Conservation (phyloP, 179 eudicot species). For the Vitellaria paradoxa region DNA sequence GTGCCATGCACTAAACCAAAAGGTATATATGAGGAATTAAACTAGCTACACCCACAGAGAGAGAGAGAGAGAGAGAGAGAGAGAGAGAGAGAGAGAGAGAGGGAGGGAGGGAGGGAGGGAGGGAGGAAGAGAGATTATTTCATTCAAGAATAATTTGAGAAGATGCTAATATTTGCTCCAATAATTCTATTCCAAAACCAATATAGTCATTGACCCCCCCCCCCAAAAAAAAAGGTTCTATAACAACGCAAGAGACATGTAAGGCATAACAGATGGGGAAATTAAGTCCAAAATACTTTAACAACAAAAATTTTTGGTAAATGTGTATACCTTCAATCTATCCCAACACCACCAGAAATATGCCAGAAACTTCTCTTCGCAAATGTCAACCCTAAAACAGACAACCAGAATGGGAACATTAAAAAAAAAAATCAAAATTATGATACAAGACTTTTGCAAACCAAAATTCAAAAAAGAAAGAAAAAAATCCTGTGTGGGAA, state of each 20-base stretch:
- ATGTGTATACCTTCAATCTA: conserved; percentile 66
- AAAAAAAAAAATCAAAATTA: not conserved
- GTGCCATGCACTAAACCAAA: not conserved
- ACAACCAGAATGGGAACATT: conserved; percentile 13
- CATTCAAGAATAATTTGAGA: not conserved
- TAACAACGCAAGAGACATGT: not conserved
- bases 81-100: not conserved
- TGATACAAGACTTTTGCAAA: not conserved
- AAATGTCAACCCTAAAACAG: conserved; percentile 68
- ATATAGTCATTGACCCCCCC: not conserved
- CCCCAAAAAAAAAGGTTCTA: not conserved
- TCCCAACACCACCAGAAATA: conserved; percentile 99
- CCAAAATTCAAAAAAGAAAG: not conserved
- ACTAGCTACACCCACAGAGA: not conserved
- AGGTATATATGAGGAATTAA: not conserved
- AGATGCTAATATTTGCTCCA: not conserved
- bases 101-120: not conserved
- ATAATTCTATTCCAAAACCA: not conserved
- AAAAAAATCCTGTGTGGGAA: not conserved
- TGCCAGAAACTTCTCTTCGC: conserved; percentile 82
- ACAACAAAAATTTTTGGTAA: not conserved
- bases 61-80: not conserved
- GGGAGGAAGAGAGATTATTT: not conserved
- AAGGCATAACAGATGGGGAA: not conserved
- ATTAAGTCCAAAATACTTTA: not conserved